Base-by-base conservation (phyloP, 2,329 filamentous ascomycete species). In the Colletotrichum spinosum region DNA sequence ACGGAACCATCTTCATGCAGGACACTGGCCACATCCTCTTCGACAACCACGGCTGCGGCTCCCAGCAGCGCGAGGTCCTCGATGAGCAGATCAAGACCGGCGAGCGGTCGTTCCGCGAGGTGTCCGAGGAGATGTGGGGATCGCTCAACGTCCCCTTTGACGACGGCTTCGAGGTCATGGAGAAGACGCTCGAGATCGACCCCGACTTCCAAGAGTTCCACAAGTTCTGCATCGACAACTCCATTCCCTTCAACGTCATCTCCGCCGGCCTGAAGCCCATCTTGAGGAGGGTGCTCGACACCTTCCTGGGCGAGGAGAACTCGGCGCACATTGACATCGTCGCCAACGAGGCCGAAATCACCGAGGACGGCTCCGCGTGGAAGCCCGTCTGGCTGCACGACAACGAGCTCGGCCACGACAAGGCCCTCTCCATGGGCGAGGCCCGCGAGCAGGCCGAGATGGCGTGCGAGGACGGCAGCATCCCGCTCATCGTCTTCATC, bases 71-170 rank as follows among this genome's bases (percentile, higher is more conserved):
- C 54, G 77, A 84, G 61, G 70, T 83, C 45, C 84, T 91, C 55
- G 88, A 91, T 65, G 79, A 85, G 65, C 87, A 91, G 70, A 89
- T 91, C 76, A 86, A 88, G 71, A 81, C 77, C 4, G 89, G 89
- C 72, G 86, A 89, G 73, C 84, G 88, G 12, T 88, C 87, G 0
- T 91, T 91, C 80, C 83, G 88, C 55, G 89, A 91, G 4, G 88
- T 89, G n/a, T 90, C 88, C 0, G 88, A 91, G 69, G 89, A 91
- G 74, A 90, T 91, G 85, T 91, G 89, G 87, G 86, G 85, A 8
- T 90, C 88, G 1, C 78, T 92, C 8, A 82, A 87, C 67, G 84
- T 91, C 0, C 88, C 88, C 2, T 91, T 91, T 71, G 88, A 90
- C 33, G 85, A 90, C 67, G 89, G 88, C 12, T 91, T 91, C 77